Base-by-base conservation (phyloP, 441 rosid genomes). In the Codiaeum variegatum region DNA sequence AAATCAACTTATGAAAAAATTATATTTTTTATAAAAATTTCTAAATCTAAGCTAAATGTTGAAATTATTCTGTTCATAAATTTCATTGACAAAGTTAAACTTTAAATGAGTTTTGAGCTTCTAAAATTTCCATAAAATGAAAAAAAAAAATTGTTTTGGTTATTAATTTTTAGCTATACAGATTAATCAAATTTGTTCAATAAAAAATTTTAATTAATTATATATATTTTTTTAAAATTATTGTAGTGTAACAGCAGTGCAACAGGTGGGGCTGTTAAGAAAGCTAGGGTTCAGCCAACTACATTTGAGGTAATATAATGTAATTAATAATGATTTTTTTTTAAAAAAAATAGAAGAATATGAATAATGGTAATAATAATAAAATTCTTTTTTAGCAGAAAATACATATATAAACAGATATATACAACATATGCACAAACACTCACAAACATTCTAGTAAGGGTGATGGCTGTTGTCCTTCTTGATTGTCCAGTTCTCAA, bases 221-320 rank as follows among this genome's bases (percentile, higher is more conserved):
- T 10, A 12, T 29, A 64, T 54, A 13, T 29, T 58, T 21, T 46
- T 67, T 66, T 21, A 3, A 63, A 18, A 19, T 51, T 6, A 65
- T 26, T 72, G 76, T 66, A 92, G 97, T 87, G 93, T 81, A 88
- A 91, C 81, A 91, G 97, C 90, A 81, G 76, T 76, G 90, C 83
- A 56, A 87, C 74, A 77, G 97, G 92, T 76, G 99, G 91, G 83
- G 84, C 89, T 79, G 70, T 79, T 49, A 95, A 95, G 93, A 93
- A 90, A 83, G 95, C 98, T 58, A 95, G 87, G 88, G 87, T 90
- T 80, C 99, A 91, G 75, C 81, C 93, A 76, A 78, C 98, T 70
- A 83, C 92, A 78, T 89, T 92, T 82, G 93, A 93, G 94, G 99
- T 91, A 87, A 73, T 76, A 68, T 67, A 69, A 75, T 9, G 52